Conservation (phyloP, 1,284 basidiomycete species). For the Hemileia vastatrix region DNA sequence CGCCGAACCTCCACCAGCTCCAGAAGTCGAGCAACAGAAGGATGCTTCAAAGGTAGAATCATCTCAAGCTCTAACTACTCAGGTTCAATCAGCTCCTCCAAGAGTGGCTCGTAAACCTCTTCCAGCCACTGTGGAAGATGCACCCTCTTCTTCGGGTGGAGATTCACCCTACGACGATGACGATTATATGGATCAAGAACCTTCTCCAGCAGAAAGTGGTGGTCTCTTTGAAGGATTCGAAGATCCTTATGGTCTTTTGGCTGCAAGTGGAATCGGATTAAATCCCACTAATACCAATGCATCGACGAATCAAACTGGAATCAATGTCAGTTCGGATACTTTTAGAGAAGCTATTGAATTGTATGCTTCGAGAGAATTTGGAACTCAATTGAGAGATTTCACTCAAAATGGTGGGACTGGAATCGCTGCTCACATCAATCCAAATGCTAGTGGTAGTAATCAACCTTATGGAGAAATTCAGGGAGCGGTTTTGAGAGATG, state of each 20-base stretch:
- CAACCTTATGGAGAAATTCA: not conserved
- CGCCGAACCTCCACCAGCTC: not conserved
- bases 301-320: not conserved
- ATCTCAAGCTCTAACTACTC: not conserved
- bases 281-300: conserved; percentile 23
- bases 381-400: conserved; percentile 31
- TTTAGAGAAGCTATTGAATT: conserved; percentile 34
- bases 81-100: not conserved
- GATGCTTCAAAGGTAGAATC: not conserved
- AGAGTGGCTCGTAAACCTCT: conserved; percentile 27
- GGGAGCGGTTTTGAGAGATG: not conserved
- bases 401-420: conserved; percentile 30
- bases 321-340: conserved; percentile 28
- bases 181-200: conserved; percentile 20
- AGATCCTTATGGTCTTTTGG: conserved; percentile 39
- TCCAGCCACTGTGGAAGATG: conserved; percentile 41
- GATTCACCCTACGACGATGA: conserved; percentile 22
- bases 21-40: not conserved
- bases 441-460: not conserved
- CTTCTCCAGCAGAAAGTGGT: conserved; percentile 25
- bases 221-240: conserved; percentile 37
- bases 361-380: conserved; percentile 31
- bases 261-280: conserved; percentile 35
- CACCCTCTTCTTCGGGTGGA: conserved; percentile 29
- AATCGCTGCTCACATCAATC: conserved; percentile 33